Evolutionary conservation across 257 asterid genomes (phyloP).

Genomic region (Marsdenia floribunda): DNA sequence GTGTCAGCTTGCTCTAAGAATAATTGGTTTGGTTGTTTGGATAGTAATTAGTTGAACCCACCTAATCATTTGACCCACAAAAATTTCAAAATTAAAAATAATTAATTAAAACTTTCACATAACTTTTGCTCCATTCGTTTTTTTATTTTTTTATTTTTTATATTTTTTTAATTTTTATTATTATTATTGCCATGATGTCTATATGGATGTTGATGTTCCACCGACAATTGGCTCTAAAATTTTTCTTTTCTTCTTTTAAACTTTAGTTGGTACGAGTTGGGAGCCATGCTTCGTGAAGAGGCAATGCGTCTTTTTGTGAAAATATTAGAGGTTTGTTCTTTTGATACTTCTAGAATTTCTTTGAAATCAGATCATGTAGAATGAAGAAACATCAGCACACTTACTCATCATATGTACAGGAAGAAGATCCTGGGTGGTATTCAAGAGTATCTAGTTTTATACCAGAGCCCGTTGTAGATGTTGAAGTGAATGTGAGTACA

Average conservation of each 20-base stretch:
- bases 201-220: neutral
- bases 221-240: neutral
- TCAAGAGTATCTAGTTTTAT: slow-evolving; percentile 70
- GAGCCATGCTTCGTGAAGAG: slow-evolving; percentile 81
- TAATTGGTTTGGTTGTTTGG: no score
- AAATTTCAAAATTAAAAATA: no score
- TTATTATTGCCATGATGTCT: neutral
- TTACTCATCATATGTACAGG: slow-evolving; percentile 41
- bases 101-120: no score
- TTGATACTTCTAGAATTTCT: slow-evolving; percentile 17
- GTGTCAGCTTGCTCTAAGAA: no score
- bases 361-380: slow-evolving; percentile 5
- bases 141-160: neutral
- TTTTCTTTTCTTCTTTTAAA: neutral
- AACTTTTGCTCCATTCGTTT: no score
- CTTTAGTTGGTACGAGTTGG: slow-evolving; percentile 89
- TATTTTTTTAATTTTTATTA: neutral
- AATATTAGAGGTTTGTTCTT: slow-evolving; percentile 73
- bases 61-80: no score
- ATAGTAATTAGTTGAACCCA: no score
- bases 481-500: slow-evolving; percentile 66
- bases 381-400: neutral
- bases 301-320: slow-evolving; percentile 99
- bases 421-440: slow-evolving; percentile 98
- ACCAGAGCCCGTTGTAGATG: slow-evolving; percentile 64